These are phyloP conservation scores for Melanomma pulvis-pyrius DNA, from an alignment of 495 filamentous ascomycete species.

Conservation along the genomic window DNA sequence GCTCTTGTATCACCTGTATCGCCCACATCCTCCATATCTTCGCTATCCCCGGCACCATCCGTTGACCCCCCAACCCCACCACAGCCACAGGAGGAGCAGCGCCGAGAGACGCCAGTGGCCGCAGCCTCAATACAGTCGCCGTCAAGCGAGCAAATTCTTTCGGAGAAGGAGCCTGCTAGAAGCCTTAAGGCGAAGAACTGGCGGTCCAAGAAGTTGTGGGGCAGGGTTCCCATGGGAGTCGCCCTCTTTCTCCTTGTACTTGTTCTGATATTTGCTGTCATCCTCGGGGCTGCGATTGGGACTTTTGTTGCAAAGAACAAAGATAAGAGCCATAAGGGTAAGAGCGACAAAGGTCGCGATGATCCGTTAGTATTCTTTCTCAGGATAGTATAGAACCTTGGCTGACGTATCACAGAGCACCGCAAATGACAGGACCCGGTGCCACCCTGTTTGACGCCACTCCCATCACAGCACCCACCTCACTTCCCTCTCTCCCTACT, in stretches of 20 bases:
- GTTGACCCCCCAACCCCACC: not conserved
- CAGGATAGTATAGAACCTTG: not conserved
- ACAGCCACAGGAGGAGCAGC: not conserved
- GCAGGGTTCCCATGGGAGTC: slow-evolving; percentile 42
- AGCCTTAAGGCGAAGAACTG: slow-evolving; percentile 8
- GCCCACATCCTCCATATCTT: not conserved
- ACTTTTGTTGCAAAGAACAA: slow-evolving; percentile 39
- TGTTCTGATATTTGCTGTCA: slow-evolving; percentile 53
- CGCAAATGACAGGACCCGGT: slow-evolving; percentile 41
- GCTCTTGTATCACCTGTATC: slow-evolving; percentile 6
- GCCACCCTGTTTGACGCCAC: slow-evolving; percentile 67
- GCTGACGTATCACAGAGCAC: slow-evolving; percentile 4
- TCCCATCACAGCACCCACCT: slow-evolving; percentile 61
- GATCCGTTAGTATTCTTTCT: slow-evolving; percentile 30
- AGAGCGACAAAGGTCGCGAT: not conserved
- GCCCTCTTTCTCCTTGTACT: slow-evolving; percentile 57
- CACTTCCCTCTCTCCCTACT: slow-evolving; percentile 62
- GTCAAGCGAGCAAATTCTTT: not conserved
- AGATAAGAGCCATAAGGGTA: not conserved
- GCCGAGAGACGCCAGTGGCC: slow-evolving; percentile 5
- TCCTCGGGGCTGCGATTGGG: slow-evolving; percentile 46
- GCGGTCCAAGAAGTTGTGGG: slow-evolving; percentile 37
- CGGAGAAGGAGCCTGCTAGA: slow-evolving; percentile 10
- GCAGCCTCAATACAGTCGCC: not conserved
- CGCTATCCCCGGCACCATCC: not conserved